Evolutionary conservation across 805 yeast species (phyloP), one percentile per base, ranked within the genome.

Genomic region (Nakazawaea ambrosiae): DNA sequence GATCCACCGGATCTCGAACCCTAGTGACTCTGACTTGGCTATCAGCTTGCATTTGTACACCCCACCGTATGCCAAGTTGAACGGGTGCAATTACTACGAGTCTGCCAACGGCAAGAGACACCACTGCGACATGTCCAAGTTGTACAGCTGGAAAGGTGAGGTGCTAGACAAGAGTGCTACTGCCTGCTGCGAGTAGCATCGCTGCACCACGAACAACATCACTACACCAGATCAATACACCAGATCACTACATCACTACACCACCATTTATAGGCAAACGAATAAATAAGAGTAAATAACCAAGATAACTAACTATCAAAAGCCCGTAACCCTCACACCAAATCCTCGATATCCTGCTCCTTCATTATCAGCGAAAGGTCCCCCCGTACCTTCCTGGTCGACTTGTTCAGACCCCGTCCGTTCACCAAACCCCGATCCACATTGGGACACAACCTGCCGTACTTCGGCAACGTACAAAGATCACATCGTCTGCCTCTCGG

Each of bases 401-500:
- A 7, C 23, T 26, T 27, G 27, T 49, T 48, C 11, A 44, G 30
- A 14, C 36, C 36, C 4, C 41, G 16, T 29, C 46, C 50, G 30
- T 49, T 54, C 39, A 70, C 38, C 24, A 74, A 42, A 20, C 28
- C 66, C 33, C 65, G 62, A 48, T 78, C 77, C 12, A 66, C 78
- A 25, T 74, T 71, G 26, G 72, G 66, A 47, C 95, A 86, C 2
- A 82, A 48, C 0, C 68, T 72, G 18, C 63, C 62, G 37, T 52
- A 58, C 18, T 34, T 34, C 12, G 72, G 75, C 49, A 80, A 58
- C 3, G 71, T 50, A 48, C 96, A 87, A 5, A 80, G 46, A 49
- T 81, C 89, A 57, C 96, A 87, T 43, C 81, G 67, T 10, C 70
- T 55, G 4, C 78, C 78, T 38, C 80, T 67, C 0, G 95, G 83